These are phyloP conservation scores for Cutaneotrichosporon sp. DNA, from an alignment of 1,284 basidiomycete species.

Conservation along the genomic window DNA sequence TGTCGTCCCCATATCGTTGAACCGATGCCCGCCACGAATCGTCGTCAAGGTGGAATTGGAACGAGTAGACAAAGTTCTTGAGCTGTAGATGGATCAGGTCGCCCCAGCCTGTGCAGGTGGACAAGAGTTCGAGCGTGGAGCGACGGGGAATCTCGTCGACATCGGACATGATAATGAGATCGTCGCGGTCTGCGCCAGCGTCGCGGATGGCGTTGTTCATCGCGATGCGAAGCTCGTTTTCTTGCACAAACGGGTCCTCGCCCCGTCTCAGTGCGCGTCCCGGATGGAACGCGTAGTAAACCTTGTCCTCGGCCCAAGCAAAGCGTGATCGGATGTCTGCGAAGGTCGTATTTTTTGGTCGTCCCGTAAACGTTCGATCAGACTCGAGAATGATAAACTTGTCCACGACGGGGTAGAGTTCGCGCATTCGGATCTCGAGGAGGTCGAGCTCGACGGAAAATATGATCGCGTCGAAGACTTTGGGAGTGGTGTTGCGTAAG, in stretches of 20 bases:
- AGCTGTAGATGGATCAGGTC: constrained; percentile 60
- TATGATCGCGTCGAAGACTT: constrained; percentile 55
- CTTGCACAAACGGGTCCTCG: too few relatives aligned
- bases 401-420: constrained; percentile 60
- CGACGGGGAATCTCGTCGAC: constrained; percentile 63
- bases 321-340: constrained; percentile 22
- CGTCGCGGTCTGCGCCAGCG: constrained; percentile 5
- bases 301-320: constrained; percentile 17
- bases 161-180: constrained; percentile 61
- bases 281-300: constrained; percentile 47
- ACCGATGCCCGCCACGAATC: constrained; percentile 53
- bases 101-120: constrained; percentile 52
- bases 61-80: constrained; percentile 62
- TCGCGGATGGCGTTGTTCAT: not conserved
- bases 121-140: constrained; percentile 57
- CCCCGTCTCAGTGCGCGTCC: too few relatives aligned
- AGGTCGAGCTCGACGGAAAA: constrained; percentile 64
- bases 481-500: constrained; percentile 1
- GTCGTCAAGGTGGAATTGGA: constrained; percentile 56
- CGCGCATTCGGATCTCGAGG: constrained; percentile 63
- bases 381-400: constrained; percentile 64
- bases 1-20: too few relatives aligned
- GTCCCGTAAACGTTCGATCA: constrained; percentile 59
- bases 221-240: constrained; percentile 44
- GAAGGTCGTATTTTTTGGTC: constrained; percentile 58